A percentile compares a stretch with the other conserved stretches of the same genome.
Conservation (phyloP, 2,329 filamentous ascomycete species). For the Xylariaceae sp. region DNA sequence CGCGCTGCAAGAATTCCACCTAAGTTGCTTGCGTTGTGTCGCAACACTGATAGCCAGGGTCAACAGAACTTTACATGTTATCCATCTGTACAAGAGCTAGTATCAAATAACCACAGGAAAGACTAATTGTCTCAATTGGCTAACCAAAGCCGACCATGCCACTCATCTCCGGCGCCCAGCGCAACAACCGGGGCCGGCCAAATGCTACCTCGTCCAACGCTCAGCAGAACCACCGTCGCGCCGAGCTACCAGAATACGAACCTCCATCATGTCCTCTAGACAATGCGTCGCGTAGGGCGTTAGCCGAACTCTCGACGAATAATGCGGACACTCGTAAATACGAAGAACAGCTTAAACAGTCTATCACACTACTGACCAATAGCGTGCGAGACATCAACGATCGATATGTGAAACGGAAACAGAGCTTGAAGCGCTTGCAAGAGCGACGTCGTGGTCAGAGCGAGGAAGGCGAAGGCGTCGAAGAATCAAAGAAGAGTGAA, state of each 20-base stretch:
- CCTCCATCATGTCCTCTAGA: conserved; percentile 54
- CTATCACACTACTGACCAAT: conserved; percentile 50
- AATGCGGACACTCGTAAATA: conserved; percentile 50
- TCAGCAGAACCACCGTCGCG: conserved; percentile 21
- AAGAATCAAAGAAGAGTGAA: conserved; percentile 43
- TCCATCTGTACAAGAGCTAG: too few species aligned
- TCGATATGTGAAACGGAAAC: conserved; percentile 44
- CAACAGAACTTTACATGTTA: too few species aligned
- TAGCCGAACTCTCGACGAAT: conserved; percentile 51
- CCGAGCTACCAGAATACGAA: conserved; percentile 57
- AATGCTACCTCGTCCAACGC: conserved; percentile 8
- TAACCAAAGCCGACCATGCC: conserved; percentile 14
- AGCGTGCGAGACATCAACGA: conserved; percentile 59
- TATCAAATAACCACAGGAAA: too few species aligned
- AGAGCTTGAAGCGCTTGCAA: conserved; percentile 42
- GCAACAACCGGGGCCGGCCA: conserved; percentile 20
- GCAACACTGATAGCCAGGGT: too few species aligned
- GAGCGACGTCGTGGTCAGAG: conserved; percentile 26
- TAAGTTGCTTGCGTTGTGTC: too few species aligned
- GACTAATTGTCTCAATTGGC: too few species aligned
- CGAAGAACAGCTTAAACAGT: conserved; percentile 53
- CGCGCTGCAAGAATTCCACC: too few species aligned
- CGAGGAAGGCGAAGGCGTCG: conserved; percentile 39
- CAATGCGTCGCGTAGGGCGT: conserved; percentile 44
- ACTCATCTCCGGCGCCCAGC: conserved; percentile 22